Conservation (phyloP, 176 grass and related monocot genomes). For the Cocos nucifera region DNA sequence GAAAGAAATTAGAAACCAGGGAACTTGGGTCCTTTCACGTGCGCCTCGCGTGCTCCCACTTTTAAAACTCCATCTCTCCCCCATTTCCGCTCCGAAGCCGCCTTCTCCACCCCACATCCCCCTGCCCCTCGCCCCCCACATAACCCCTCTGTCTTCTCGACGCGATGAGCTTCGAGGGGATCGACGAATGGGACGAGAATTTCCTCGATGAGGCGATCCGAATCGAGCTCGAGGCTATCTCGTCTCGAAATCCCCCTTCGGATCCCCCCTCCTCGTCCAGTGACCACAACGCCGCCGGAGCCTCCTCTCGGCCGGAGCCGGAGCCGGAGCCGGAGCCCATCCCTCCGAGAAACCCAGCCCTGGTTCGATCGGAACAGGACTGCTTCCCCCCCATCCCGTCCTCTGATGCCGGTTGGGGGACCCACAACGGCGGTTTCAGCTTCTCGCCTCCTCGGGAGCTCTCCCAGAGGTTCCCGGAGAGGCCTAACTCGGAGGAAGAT, state of each 20-base stretch:
- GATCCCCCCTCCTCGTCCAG: slow-evolving; percentile 4
- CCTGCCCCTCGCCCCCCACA: no score
- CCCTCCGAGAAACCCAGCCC: no score
- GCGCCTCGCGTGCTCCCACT: no score
- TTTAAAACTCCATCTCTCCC: no score
- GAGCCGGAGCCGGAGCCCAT: neutral
- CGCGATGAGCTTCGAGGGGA: slow-evolving; percentile 36
- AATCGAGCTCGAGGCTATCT: slow-evolving; percentile 1
- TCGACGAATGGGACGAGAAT: slow-evolving; percentile 32
- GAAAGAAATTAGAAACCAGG: no score
- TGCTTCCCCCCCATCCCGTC: neutral
- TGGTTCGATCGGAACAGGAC: neutral
- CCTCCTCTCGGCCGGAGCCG: neutral
- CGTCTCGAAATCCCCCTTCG: slow-evolving; percentile 39
- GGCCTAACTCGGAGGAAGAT: neutral
- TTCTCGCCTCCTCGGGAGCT: slow-evolving; percentile 57
- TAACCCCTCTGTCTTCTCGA: no score
- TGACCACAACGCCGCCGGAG: neutral
- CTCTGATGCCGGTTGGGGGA: neutral
- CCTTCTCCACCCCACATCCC: no score
- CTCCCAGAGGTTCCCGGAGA: slow-evolving; percentile 27
- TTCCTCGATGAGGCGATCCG: slow-evolving; percentile 20
- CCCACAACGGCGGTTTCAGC: neutral
- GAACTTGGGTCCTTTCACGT: no score
- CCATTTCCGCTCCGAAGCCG: no score